Percentiles rank a stretch among this genome's conserved stretches.
These are phyloP conservation scores for Aspergillus quadrilineatus DNA, from an alignment of 2,329 filamentous ascomycete species.

Conservation along the genomic window DNA sequence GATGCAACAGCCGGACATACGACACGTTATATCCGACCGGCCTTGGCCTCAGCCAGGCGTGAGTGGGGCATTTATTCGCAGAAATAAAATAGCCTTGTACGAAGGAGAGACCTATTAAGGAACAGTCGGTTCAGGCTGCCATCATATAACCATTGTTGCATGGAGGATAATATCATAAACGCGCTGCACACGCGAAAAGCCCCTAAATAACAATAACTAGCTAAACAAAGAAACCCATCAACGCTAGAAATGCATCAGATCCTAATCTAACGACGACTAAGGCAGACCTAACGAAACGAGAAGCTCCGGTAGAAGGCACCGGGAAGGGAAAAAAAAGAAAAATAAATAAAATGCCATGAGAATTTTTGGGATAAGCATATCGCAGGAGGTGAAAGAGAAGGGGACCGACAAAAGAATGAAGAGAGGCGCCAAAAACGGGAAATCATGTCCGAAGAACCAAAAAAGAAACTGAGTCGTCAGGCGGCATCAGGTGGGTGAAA, in stretches of 20 bases:
- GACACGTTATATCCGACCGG: constrained; percentile 6
- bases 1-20: constrained; percentile 15
- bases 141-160: constrained; percentile 10
- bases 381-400: background rate
- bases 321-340: constrained; percentile 6
- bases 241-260: constrained; percentile 28
- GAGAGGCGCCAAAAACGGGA: constrained; percentile 25
- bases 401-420: constrained; percentile 11
- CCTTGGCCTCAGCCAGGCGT: background rate
- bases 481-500: background rate
- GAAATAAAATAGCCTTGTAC: background rate
- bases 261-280: constrained; percentile 26
- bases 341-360: constrained; percentile 2
- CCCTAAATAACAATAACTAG: constrained; percentile 10
- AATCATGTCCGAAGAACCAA: constrained; percentile 5
- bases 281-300: constrained; percentile 13
- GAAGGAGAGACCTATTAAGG: background rate
- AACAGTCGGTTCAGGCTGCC: background rate
- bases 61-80: background rate
- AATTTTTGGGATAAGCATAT: constrained; percentile 1
- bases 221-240: constrained; percentile 12
- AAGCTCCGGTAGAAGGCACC: constrained; percentile 11
- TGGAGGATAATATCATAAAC: constrained; percentile 3
- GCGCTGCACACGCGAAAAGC: constrained; percentile 4
- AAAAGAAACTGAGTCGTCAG: constrained; percentile 10